A percentile compares a stretch with the other conserved stretches of the same genome.
Conservation (phyloP, 305 asterid species). For the Striga hermonthica region DNA sequence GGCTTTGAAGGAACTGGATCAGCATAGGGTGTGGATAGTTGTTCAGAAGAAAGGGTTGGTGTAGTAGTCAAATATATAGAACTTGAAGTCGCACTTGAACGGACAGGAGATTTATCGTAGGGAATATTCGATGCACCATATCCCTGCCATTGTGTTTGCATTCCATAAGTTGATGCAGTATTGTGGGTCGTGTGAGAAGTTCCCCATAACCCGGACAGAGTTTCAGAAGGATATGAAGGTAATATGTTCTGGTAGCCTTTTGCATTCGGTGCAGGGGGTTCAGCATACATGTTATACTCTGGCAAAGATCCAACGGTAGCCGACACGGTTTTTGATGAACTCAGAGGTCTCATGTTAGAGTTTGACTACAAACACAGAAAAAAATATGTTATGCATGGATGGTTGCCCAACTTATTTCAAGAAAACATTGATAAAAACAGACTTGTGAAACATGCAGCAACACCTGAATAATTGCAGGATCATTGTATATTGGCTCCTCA, state of each 20-base stretch:
- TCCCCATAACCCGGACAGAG: slow-evolving; percentile 38
- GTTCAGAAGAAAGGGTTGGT: slow-evolving; percentile 36
- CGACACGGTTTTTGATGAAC: slow-evolving; percentile 39
- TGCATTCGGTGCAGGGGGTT: slow-evolving; percentile 38
- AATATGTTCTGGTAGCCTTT: slow-evolving; percentile 34
- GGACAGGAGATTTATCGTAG: slow-evolving; percentile 32
- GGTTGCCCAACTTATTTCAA: slow-evolving; percentile 12
- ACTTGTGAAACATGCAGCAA: slow-evolving; percentile 15
- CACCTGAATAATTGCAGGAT: slow-evolving; percentile 83
- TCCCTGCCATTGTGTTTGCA: slow-evolving; percentile 45
- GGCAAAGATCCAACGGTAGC: slow-evolving; percentile 42
- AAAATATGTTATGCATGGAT: slow-evolving; percentile 16
- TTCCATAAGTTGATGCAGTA: slow-evolving; percentile 42
- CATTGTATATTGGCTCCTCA: slow-evolving; percentile 53
- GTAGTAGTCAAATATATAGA: slow-evolving; percentile 31
- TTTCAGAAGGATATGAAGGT: slow-evolving; percentile 44
- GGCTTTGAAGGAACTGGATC: slow-evolving; percentile 36
- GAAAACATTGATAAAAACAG: background rate
- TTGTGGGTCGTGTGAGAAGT: slow-evolving; percentile 38
- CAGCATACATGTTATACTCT: slow-evolving; percentile 39
- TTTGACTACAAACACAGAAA: slow-evolving; percentile 45
- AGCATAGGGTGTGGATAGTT: slow-evolving; percentile 29
- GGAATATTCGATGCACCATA: slow-evolving; percentile 38
- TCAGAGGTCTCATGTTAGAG: slow-evolving; percentile 39
- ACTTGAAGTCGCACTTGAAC: slow-evolving; percentile 37